Evolutionary conservation across 805 yeast genomes (phyloP).

Genomic region (Candida palmyrensis): DNA sequence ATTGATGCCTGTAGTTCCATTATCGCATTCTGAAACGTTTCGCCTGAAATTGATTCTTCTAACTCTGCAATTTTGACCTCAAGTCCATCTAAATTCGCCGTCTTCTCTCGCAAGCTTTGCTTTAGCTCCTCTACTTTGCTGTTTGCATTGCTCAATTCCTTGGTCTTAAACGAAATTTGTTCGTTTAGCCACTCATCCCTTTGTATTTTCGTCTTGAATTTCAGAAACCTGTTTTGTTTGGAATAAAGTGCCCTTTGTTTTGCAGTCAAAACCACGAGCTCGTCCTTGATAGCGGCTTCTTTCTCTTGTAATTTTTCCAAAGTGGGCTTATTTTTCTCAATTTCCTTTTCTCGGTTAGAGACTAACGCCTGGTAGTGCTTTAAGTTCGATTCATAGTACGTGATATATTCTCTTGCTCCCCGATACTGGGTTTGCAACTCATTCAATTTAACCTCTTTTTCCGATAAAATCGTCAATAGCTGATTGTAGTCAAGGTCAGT

Average conservation of each 20-base stretch:
- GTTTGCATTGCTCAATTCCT: slow-evolving; percentile 22
- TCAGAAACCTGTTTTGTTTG: slow-evolving; percentile 65
- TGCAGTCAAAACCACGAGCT: slow-evolving; percentile 39
- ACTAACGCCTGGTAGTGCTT: slow-evolving; percentile 23
- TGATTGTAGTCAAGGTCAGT: slow-evolving; percentile 47
- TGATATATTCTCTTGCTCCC: slow-evolving; percentile 7
- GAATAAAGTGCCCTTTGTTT: slow-evolving; percentile 57
- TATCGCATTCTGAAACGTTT: slow-evolving; percentile 5
- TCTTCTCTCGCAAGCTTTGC: slow-evolving; percentile 14
- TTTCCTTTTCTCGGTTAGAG: slow-evolving; percentile 27
- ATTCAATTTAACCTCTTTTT: slow-evolving; percentile 41
- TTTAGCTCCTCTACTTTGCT: slow-evolving; percentile 17
- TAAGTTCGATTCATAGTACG: slow-evolving; percentile 22
- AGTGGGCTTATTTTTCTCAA: slow-evolving; percentile 35
- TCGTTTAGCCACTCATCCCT: slow-evolving; percentile 62
- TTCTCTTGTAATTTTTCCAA: slow-evolving; percentile 30
- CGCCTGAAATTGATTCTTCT: slow-evolving; percentile 7
- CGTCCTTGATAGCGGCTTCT: slow-evolving; percentile 37
- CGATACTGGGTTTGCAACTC: slow-evolving; percentile 28
- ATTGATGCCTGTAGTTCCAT: slow-evolving; percentile 31
- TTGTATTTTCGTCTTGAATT: slow-evolving; percentile 50
- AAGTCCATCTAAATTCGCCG: slow-evolving; percentile 19
- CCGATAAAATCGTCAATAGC: slow-evolving; percentile 38
- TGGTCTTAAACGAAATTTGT: slow-evolving; percentile 40
- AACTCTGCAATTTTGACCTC: slow-evolving; percentile 11